phyloP scores from a whole-genome alignment of 1,284 basidiomycete genomes.

The Cystobasidium sp. region DNA sequence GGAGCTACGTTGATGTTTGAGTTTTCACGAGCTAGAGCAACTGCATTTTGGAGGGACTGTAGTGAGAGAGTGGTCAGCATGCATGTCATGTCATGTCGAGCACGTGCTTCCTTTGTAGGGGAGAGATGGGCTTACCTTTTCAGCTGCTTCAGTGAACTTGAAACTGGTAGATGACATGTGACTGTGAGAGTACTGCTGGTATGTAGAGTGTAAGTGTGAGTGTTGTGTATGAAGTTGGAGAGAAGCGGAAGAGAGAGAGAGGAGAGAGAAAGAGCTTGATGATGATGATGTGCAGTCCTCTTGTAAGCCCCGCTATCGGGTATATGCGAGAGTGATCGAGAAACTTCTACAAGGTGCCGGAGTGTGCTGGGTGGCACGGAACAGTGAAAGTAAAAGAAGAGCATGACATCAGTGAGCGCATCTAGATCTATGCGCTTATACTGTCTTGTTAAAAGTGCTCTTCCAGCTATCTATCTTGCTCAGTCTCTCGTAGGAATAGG shows the following conservation, averaged over 20 bases:
- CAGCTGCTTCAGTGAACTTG: constrained; percentile 38
- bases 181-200: not conserved
- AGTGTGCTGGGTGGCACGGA: not conserved
- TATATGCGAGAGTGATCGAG: constrained; percentile 10
- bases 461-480: no score
- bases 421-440: no score
- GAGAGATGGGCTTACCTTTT: constrained; percentile 21
- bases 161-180: constrained; percentile 25
- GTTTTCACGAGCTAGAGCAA: constrained; percentile 42
- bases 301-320: not conserved
- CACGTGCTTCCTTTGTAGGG: not conserved
- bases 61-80: not conserved
- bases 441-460: no score
- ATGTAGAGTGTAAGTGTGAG: not conserved
- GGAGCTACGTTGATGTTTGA: constrained; percentile 59
- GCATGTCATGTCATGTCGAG: not conserved
- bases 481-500: no score
- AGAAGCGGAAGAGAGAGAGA: not conserved
- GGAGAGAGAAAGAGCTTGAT: not conserved
- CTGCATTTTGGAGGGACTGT: constrained; percentile 31
- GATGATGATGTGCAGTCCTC: not conserved
- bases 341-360: constrained; percentile 5
- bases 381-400: not conserved
- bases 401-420: not conserved
- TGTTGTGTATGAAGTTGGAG: not conserved